Base-by-base conservation (phyloP, 768 basidiomycete genomes). In the Mycena venus region DNA sequence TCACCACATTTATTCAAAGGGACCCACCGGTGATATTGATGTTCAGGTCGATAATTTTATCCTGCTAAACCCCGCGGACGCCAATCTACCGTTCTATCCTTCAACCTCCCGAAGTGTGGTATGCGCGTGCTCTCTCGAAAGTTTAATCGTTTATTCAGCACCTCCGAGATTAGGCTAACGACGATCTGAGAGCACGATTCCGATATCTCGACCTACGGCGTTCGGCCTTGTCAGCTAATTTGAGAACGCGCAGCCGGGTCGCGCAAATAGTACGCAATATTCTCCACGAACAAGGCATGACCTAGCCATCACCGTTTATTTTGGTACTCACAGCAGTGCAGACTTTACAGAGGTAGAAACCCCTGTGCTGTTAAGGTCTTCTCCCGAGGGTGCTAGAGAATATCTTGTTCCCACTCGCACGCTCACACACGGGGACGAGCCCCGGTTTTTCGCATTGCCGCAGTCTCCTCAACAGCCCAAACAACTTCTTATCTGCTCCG, bases 391-490 rank as follows among this genome's bases (percentile, higher is more conserved):
- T 34, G 97, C 97, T 1, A 90, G 97, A 77, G 97, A 99, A 82
- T 99, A 95, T 80, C 90, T 98, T 44, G 96, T 98, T 55, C 96
- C 96, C 61, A 90, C 92, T 29, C 93, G 96, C 55, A 79, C 86
- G 51, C 81, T 85, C 68, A 83, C 85, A 42, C 71, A 83, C 53
- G 71, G 73, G 34, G 68, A 74, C 17, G 78, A 80, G 51, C 86
- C 88, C 47, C 84, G 88, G 42, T 98, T 98, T 81, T 98, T 96
- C 82, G 95, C 97, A 0, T 89, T 98, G 60, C 92, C 95, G 14
- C 97, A 98, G 84, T 98, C 97, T 0, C 97, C 97, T 3, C 97
- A 99, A 81, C 97, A 98, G 83, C 96, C 96, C 4, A 99, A 98
- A 82, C 97, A 98, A 80, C 87, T 98, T 6, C 88, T 99, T 68